A percentile compares a stretch with the other conserved stretches of the same genome.
Evolutionary conservation across 2,329 filamentous ascomycete genomes (phyloP).

Genomic region (Cladophialophora yegresii): DNA sequence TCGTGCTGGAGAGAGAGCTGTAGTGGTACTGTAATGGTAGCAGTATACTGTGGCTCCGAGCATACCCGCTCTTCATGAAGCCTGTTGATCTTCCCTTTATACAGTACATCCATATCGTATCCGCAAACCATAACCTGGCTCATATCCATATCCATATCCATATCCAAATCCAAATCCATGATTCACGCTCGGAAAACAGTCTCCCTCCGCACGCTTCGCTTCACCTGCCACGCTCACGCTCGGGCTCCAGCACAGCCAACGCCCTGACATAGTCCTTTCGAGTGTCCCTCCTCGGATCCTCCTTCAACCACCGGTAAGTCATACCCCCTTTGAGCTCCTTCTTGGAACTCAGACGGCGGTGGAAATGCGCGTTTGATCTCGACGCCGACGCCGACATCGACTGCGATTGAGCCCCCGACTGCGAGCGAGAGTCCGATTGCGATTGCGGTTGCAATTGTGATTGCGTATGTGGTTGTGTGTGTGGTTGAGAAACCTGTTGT

Average conservation of each 20-base stretch:
- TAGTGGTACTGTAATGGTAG: no score
- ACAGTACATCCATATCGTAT: no score
- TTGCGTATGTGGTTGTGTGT: not conserved
- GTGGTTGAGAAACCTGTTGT: not conserved
- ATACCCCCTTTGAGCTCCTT: not conserved
- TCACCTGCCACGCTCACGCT: not conserved
- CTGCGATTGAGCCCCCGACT: not conserved
- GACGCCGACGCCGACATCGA: not conserved
- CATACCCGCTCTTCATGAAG: no score
- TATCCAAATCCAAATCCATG: no score
- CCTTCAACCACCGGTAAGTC: slow-evolving; percentile 1
- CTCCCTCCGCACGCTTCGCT: not conserved
- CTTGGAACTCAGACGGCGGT: slow-evolving; percentile 1
- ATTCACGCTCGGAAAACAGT: not conserved
- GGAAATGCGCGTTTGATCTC: not conserved
- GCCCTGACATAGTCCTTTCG: not conserved
- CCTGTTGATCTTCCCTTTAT: no score
- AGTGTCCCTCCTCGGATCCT: not conserved
- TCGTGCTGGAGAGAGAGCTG: no score
- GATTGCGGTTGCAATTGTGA: not conserved
- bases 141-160: no score
- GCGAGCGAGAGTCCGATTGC: not conserved
- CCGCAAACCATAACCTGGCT: no score
- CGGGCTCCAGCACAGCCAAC: not conserved
- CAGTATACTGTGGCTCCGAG: no score